Evolutionary conservation across 371 early-diverging fungal species (phyloP), one percentile per base, ranked within the genome.

Genomic region (Coemansia linderi): DNA sequence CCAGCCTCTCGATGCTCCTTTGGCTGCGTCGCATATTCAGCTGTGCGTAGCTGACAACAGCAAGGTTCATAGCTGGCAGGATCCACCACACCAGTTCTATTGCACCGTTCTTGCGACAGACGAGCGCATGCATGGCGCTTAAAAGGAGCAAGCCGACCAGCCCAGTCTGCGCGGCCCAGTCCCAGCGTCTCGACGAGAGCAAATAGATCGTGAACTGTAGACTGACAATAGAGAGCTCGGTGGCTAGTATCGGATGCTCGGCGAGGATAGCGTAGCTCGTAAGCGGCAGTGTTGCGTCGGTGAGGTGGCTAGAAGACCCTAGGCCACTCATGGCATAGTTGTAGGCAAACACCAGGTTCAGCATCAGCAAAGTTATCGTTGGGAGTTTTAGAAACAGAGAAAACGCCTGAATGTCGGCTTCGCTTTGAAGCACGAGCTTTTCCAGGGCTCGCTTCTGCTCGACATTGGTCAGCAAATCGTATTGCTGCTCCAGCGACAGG

Each of bases 11-110:
- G n/a, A 75, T 65, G 8, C 44, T 65, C 12, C 41, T 17, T 24
- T 60, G 59, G 29, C 72, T 75, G 39, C 75, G 72, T 6, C 72
- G 44, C 75, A 75, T 75, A 50, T 75, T 75, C 10, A 75, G 61
- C 46, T 75, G 75, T 0, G 72, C 75, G n/a, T 68, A 75, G 43
- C 72, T 46, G 2, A 39, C 65, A 27, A 71, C 36, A 5, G 56
- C 61, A 19, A 75, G 65, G 33, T 71, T 67, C 39, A 71, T n/a
- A 3, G 39, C 64, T 0, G 75, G 75, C 29, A 75, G 39, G 10
- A 65, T 33, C 75, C 75, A 75, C 75, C 75, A 75, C 12, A 60
- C 10, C 29, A 71, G 31, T 59, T 75, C 75, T 0, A 57, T 29
- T 24, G 58, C 9, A 6, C 72, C 72, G 27, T 46, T 64, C 38